phyloP scores from a whole-genome alignment of 2,329 filamentous ascomycete species.

The Nemania sp. region DNA sequence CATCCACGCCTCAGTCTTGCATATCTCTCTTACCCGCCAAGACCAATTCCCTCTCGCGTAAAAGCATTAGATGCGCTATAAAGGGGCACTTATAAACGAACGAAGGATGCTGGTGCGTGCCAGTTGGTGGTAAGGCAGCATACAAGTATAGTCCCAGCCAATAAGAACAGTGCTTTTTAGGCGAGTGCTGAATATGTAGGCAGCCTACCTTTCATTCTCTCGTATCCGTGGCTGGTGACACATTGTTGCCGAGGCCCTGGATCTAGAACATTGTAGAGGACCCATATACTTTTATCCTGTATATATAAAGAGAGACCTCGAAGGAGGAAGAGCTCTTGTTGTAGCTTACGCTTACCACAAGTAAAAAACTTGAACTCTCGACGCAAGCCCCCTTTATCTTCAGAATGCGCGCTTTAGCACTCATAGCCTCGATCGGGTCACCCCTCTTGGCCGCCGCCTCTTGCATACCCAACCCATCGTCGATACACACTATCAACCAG shows the following conservation, averaged over 20 bases:
- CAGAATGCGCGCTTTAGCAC: slow-evolving; percentile 12
- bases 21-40: neutral
- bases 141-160: neutral
- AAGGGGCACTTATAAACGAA: neutral
- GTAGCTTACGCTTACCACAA: slow-evolving; percentile 1
- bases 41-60: too few species aligned
- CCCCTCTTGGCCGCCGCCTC: slow-evolving; percentile 11
- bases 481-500: slow-evolving; percentile 10
- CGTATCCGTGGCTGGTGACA: slow-evolving; percentile 8
- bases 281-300: slow-evolving; percentile 1
- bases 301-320: slow-evolving; percentile 16
- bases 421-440: slow-evolving; percentile 8
- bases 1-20: neutral
- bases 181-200: slow-evolving; percentile 2
- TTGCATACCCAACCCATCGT: slow-evolving; percentile 7
- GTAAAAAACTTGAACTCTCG: slow-evolving; percentile 1
- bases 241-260: slow-evolving; percentile 1
- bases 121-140: neutral
- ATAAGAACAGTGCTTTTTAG: slow-evolving; percentile 1
- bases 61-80: too few species aligned
- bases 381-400: slow-evolving; percentile 2
- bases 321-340: neutral
- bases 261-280: slow-evolving; percentile 5
- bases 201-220: slow-evolving; percentile 1
- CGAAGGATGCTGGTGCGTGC: neutral